Base-by-base conservation (phyloP, 148 eudicot species). In the Cornus suecica region DNA sequence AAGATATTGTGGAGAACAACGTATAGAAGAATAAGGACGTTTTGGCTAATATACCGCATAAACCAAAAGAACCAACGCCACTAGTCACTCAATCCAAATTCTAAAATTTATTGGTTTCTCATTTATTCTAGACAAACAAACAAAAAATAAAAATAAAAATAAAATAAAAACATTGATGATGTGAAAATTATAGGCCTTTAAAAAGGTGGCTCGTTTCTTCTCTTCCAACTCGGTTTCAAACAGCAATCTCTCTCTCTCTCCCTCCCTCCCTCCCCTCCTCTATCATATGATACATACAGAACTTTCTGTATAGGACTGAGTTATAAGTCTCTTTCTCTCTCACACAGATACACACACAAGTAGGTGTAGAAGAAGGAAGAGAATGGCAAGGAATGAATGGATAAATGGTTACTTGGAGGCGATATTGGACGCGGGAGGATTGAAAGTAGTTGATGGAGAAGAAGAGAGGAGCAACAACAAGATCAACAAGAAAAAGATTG, bases 371-470 rank as follows among this genome's bases (percentile, higher is more conserved):
- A 66, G 6, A 26, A 6, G 20, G 67, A 16, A 11, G 15, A 41
- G 5, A 28, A 85, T 83, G 86, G 88, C 86, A 8, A 75, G 79
- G 27, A 85, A 85, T 70, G 90, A 87, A 74, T 87, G 90, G 90
- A 60, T 87, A 73, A 87, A 87, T 51, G 88, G 90, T 64, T 87
- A 87, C 66, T 77, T 87, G 72, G 90, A 87, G 76, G 90, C 90
- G 10, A 87, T 85, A 29, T 66, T 87, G 80, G 90, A 81, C 42
- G 85, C 58, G 0, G 84, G 66, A 16, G 76, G 51, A 29, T 23
- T 52, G 66, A 60, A 65, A 54, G 64, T 25, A 15, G 75, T 26
- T 9, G 30, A 15, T 5, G 61, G 27, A 16, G 63, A 27, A 73
- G 60, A 75, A 45, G 70, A 69, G 10, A 45, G 22, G 18, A 66